Base-by-base conservation (phyloP, 805 yeast genomes). In the Wilhelminamyces savonicus region DNA sequence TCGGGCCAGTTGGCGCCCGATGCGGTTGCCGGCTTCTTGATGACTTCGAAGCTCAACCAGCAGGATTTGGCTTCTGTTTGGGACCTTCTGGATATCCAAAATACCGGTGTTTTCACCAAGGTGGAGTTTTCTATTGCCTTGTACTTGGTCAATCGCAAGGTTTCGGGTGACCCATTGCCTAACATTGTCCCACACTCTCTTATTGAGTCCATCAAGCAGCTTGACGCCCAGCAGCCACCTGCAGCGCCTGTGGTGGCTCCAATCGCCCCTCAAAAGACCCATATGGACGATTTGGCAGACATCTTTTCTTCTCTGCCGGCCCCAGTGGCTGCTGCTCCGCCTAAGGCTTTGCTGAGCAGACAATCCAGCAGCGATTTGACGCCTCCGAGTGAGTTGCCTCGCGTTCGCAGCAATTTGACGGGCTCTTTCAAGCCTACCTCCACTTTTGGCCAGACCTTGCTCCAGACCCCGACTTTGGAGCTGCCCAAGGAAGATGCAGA, bases 61-160 rank as follows among this genome's bases (percentile, higher is more conserved):
- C 88, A 84, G 29, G 78, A 76, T 13, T 69, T 92, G 39, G 98
- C 97, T 2, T 62, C 76, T 15, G 78, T 90, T 24, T 92, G 99
- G 99, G 98, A 92, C 57, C 67, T 92, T 43, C 76, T 97, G 7
- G 97, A 92, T 53, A 71, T 86, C 38, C 82, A 84, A 42, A 86
- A 86, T 54, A 76, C 83, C 25, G 97, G 96, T 16, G 71, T 71
- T 24, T 86, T 92, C 49, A 70, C 84, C 28, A 76, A 72, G 46
- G 67, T 75, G 40, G 98, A 92, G 54, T 92, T 92, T 54, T 78
- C 94, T 3, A 80, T 92, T 49, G 97, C 97, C 12, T 81, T 92
- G 85, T 90, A 80, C 51, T 71, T 92, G 41, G 92, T 92, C 7
- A 94, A 87, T 57, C 83, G 81, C 56, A 81, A 74, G 46, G 66